phyloP scores from a whole-genome alignment of 2,329 filamentous ascomycete species.

The Stachybotrys elegans region DNA sequence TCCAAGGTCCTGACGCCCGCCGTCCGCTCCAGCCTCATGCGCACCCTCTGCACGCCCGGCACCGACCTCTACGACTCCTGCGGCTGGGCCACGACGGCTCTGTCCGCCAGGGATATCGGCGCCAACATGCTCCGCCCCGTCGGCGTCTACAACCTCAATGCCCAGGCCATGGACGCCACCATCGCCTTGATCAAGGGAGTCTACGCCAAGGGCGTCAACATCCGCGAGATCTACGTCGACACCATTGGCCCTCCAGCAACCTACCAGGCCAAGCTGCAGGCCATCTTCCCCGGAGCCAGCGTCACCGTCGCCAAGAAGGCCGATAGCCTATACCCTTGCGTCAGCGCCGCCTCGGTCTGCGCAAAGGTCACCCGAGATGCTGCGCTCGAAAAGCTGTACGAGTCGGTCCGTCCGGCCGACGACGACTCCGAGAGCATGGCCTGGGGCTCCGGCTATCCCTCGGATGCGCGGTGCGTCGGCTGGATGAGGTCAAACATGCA shows the following conservation, averaged over 20 bases:
- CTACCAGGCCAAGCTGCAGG: slow-evolving; percentile 81
- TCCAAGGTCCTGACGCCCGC: slow-evolving; percentile 82
- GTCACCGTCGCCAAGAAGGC: slow-evolving; percentile 87
- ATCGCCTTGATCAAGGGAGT: slow-evolving; percentile 75
- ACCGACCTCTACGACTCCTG: slow-evolving; percentile 48
- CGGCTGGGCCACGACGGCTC: slow-evolving; percentile 77
- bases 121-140: slow-evolving; percentile 69
- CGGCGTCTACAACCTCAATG: slow-evolving; percentile 81
- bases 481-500: slow-evolving; percentile 90
- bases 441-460: slow-evolving; percentile 94
- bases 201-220: slow-evolving; percentile 70
- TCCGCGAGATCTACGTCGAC: slow-evolving; percentile 90
- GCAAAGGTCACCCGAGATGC: slow-evolving; percentile 95
- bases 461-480: slow-evolving; percentile 70
- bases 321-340: slow-evolving; percentile 85
- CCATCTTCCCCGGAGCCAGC: slow-evolving; percentile 71
- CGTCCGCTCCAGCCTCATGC: slow-evolving; percentile 69
- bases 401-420: slow-evolving; percentile 27
- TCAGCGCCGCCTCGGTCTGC: slow-evolving; percentile 89
- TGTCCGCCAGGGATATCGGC: slow-evolving; percentile 80
- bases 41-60: slow-evolving; percentile 61
- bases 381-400: slow-evolving; percentile 75
- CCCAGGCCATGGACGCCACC: slow-evolving; percentile 91
- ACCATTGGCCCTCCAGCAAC: slow-evolving; percentile 78
- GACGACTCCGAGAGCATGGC: slow-evolving; percentile 36